Percentiles rank a stretch among this genome's conserved stretches.
Conservation (phyloP, 306 rosid species). For the Crataegus laevigata region DNA sequence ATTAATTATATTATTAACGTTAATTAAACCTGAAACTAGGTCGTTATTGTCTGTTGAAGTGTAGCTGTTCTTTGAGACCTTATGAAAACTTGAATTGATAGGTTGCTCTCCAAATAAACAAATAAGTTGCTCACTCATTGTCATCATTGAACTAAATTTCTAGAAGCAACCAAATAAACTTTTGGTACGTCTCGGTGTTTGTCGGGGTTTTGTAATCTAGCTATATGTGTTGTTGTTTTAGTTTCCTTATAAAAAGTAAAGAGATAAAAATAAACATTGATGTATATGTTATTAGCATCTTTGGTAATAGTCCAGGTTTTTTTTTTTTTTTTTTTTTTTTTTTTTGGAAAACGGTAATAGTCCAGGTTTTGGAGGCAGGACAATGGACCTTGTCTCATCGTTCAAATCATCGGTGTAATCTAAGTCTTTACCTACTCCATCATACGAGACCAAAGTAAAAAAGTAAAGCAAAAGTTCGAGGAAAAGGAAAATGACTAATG, state of each 20-base stretch:
- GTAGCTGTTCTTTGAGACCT: neutral
- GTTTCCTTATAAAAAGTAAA: neutral
- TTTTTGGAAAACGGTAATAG: too few relatives aligned
- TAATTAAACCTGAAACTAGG: neutral
- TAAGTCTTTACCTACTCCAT: constrained; percentile 11
- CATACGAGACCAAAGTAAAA: constrained; percentile 1
- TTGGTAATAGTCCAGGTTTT: constrained; percentile 7
- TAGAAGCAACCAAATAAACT: neutral
- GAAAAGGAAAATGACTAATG: neutral
- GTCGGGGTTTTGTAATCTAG: neutral
- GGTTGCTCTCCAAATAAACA: neutral
- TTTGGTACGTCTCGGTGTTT: neutral
- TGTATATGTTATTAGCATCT: neutral
- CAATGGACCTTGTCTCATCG: constrained; percentile 9
- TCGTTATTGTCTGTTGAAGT: neutral
- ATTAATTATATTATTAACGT: neutral
- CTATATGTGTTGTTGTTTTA: neutral
- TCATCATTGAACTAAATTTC: neutral
- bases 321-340: too few relatives aligned
- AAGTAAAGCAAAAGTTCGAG: neutral
- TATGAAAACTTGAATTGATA: neutral
- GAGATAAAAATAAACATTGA: neutral
- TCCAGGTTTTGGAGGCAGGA: constrained; percentile 10
- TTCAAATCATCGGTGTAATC: constrained; percentile 10
- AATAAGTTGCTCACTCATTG: neutral